Evolutionary conservation across 2,329 filamentous ascomycete genomes (phyloP), one percentile per base, ranked within the genome.

Genomic region (Ophiognomonia clavigignenti-juglandacearum): DNA sequence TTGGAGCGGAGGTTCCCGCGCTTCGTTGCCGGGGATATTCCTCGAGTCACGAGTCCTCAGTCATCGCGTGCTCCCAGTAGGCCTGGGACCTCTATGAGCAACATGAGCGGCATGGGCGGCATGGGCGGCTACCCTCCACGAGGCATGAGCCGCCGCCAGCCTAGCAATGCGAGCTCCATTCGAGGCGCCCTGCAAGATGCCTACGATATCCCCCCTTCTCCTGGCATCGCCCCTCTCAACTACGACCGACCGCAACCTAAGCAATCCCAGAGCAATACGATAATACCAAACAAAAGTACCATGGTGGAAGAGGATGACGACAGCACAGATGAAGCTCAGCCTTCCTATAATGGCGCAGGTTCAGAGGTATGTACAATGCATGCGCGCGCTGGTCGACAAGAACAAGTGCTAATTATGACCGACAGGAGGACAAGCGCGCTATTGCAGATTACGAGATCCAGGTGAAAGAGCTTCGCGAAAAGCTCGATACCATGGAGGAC

Each of bases 221-320:
- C 81, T 7, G 73, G 75, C 43, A 53, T 79, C 40, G 72, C 72
- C 6, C 75, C 75, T 39, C 81, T 82, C 57, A 82, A 86, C 43
- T 86, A 82, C 54, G 84, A 85, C 35, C 78, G 88, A 38, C 91
- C 91, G 4, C 80, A 88, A 55, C 86, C 88, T 14, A 96, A 95
- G 62, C 90, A 90, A 31, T 90, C 95, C 55, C 91, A 96, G 62
- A 92, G 86, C 62, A 97, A 95, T 62, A 97, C 90, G 0, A 95
- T 97, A 59, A 86, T 97, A 32, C 93, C 93, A 1, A 97, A 96
- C 63, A 98, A 97, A 69, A 95, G 92, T 59, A 96, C 88, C 1
- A 91, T 97, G 84, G 82, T 97, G 1, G 93, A 98, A 64, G 93
- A 97, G 62, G 91, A 95, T 55, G 90, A 95, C 56, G 88, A 88